phyloP scores from a whole-genome alignment of 257 asterid genomes.

The Linderniella brevidens region DNA sequence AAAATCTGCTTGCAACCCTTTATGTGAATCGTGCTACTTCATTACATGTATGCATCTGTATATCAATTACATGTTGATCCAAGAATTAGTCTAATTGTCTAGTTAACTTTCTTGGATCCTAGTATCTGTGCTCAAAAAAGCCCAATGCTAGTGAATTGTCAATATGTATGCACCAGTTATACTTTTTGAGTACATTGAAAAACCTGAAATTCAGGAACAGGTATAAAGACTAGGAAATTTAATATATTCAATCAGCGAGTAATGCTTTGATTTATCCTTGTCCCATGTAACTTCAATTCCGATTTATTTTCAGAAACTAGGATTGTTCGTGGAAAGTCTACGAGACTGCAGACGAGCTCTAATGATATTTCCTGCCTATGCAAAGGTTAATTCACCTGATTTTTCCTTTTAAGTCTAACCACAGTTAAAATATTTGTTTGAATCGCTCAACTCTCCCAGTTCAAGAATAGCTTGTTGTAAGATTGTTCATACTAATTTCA shows the following conservation, averaged over 20 bases:
- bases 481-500: too few relatives aligned
- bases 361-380: constrained; percentile 38
- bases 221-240: too few relatives aligned
- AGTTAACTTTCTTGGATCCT: neutral
- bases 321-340: constrained; percentile 42
- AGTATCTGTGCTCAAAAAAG: neutral
- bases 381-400: constrained; percentile 36
- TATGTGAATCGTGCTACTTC: constrained; percentile 85
- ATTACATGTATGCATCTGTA: constrained; percentile 45
- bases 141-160: too few relatives aligned
- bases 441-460: too few relatives aligned
- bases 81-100: neutral
- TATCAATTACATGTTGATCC: neutral
- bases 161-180: too few relatives aligned
- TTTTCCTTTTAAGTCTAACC: too few relatives aligned
- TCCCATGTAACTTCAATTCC: neutral
- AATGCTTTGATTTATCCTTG: too few relatives aligned
- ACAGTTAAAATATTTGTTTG: too few relatives aligned
- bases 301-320: constrained; percentile 53
- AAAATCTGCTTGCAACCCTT: constrained; percentile 38
- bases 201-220: too few relatives aligned
- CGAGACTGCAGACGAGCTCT: constrained; percentile 69
- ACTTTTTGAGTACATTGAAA: too few relatives aligned
- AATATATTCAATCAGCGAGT: too few relatives aligned
- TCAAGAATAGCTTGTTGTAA: too few relatives aligned